Evolutionary conservation across 2,329 filamentous ascomycete species (phyloP).

Genomic region (Hymenoscyphus fructigenus): DNA sequence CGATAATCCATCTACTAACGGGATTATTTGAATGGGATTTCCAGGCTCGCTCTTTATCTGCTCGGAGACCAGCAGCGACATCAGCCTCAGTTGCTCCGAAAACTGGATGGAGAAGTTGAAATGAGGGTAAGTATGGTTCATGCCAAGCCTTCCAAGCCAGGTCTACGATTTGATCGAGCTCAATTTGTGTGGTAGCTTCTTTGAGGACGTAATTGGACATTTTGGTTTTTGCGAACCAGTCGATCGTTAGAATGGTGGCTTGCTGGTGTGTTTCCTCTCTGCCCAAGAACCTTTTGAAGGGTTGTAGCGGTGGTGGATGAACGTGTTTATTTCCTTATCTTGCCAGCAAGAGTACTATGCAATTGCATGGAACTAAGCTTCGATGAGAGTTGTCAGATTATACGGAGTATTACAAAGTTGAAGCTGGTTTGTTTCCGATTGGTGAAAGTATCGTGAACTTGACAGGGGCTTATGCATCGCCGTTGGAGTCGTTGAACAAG

Average conservation of each 20-base stretch:
- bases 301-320: too few species aligned
- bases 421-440: background rate
- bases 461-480: background rate
- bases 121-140: background rate
- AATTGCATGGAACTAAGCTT: background rate
- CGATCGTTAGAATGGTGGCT: too few species aligned
- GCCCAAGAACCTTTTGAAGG: too few species aligned
- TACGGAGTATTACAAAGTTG: too few species aligned
- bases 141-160: background rate
- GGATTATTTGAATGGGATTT: constrained; percentile 2
- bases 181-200: background rate
- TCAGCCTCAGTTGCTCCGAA: background rate
- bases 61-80: background rate
- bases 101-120: background rate
- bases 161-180: background rate
- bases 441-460: background rate
- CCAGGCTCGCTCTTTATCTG: constrained; percentile 12
- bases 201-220: background rate
- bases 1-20: constrained; percentile 11
- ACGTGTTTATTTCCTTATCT: too few species aligned
- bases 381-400: background rate
- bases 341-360: too few species aligned
- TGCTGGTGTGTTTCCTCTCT: too few species aligned
- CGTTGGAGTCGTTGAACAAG: background rate
- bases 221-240: background rate